Conservation (phyloP, 169 alveolate species). For the Cardiosporidium cionae region DNA sequence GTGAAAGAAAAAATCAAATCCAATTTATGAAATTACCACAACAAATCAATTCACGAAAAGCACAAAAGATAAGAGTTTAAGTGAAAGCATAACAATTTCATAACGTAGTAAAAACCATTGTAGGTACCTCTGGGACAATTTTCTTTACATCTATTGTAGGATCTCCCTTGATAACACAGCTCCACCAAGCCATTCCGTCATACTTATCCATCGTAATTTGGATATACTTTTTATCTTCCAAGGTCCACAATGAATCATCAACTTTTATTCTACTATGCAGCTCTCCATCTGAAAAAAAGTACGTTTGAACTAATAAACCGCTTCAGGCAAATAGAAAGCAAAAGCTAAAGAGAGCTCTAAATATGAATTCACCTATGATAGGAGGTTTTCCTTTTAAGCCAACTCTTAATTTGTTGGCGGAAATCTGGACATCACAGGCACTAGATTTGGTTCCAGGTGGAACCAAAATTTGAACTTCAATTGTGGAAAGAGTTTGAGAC, state of each 20-base stretch:
- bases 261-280: slow-evolving; percentile 76
- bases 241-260: slow-evolving; percentile 90
- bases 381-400: slow-evolving; percentile 29
- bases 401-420: slow-evolving; percentile 13
- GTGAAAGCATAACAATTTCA: too few species aligned
- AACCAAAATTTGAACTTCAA: slow-evolving; percentile 47
- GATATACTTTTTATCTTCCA: slow-evolving; percentile 75
- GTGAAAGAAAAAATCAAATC: background rate
- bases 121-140: slow-evolving; percentile 84
- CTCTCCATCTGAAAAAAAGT: slow-evolving; percentile 65
- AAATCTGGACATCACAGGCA: slow-evolving; percentile 22
- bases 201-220: slow-evolving; percentile 79
- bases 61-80: too few species aligned
- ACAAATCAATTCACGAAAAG: too few species aligned
- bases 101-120: background rate
- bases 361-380: slow-evolving; percentile 4
- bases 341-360: background rate
- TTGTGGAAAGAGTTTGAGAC: slow-evolving; percentile 49
- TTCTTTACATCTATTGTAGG: slow-evolving; percentile 89
- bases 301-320: background rate
- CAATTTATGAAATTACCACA: background rate
- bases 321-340: background rate
- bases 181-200: slow-evolving; percentile 92
- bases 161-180: slow-evolving; percentile 83
- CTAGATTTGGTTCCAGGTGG: slow-evolving; percentile 39